Base-by-base conservation (phyloP, 352 stramenopile species). In the Peronosclerospora sorghi region DNA sequence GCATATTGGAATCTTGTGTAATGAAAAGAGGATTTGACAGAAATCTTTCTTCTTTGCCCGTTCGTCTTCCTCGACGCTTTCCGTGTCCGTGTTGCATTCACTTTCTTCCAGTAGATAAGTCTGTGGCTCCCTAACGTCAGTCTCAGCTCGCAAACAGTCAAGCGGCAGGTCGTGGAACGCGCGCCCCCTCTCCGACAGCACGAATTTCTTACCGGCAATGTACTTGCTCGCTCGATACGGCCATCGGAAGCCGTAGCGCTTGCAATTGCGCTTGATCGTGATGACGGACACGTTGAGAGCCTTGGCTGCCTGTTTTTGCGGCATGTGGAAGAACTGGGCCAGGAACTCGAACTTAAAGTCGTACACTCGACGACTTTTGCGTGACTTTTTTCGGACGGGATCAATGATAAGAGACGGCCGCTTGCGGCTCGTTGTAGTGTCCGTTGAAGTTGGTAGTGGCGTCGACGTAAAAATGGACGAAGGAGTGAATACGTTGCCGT, bases 231-330 rank as follows among this genome's bases (percentile, higher is more conserved):
- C 48, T 7, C 49, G 49, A 34, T 51, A 57, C 5, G 49, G 49
- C 49, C 49, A 57, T 17, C 29, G 40, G 30, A 57, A 45, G 29
- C 36, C 36, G 13, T 51, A n/a, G 42, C 39, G 49, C 24, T 48
- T 51, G 36, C 49, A 57, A n/a, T 44, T 48, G 41, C 49, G 49
- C 19, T 57, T 57, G 23, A 57, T 44, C 12, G 49, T 57, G 14
- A 57, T 51, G n/a, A 35, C 26, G 5, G 49, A 13, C 1, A 57
- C 49, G 0, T 21, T 28, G 0, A 56, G 17, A 2, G 29, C 13
- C 6, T 45, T 2, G 0, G 49, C 42, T 1, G 49, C 49, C 14
- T 42, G 5, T n/a, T 29, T 36, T 8, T 57, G 49, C 14, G 49
- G 32, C 32, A 57, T 51, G 30, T 57, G 49, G 32, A 48, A 57